Base-by-base conservation (phyloP, 441 rosid genomes). In the Cnidoscolus chayamansa region DNA sequence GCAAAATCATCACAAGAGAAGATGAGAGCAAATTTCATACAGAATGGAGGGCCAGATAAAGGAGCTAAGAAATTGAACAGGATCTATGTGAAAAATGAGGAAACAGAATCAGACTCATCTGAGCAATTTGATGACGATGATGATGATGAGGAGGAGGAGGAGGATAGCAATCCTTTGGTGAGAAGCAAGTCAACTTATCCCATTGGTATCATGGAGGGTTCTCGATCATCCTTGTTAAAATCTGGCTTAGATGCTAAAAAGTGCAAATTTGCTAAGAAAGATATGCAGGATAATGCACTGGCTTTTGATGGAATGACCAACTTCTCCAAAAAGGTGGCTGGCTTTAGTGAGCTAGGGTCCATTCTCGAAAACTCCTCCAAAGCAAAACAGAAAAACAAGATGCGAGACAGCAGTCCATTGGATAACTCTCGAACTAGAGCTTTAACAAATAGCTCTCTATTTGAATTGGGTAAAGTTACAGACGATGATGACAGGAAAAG, bases 21-120 rank as follows among this genome's bases (percentile, higher is more conserved):
- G 86, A 80, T 75, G 53, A 86, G 90, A 80, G 87, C 84, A 71
- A 82, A 78, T 75, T 74, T 74, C 32, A 70, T 79, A 35, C 91
- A 85, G 64, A 89, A 88, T 77, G 87, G 85, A 51, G 85, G 88
- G 71, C 70, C 71, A 65, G 81, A 81, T 70, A 60, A 78, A 74
- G 76, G 78, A 10, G 77, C 81, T 19, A 68, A 79, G 55, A 91
- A 83, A 84, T 89, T 84, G 66, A 83, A 77, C 57, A 85, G 83
- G 77, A 70, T 75, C 77, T 65, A 75, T 68, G 54, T 48, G 55
- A 80, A 76, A 82, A 82, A 79, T 73, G 95, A 95, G 77, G 97
- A 90, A 77, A 92, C 98, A 48, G 97, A 95, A 76, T 88, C 99
- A 0, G 97, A 89, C 68, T 88, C 99, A 43, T 87, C 95, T 7